phyloP scores from a whole-genome alignment of 371 early-diverging fungal species.

The Mucor circinelloides region DNA sequence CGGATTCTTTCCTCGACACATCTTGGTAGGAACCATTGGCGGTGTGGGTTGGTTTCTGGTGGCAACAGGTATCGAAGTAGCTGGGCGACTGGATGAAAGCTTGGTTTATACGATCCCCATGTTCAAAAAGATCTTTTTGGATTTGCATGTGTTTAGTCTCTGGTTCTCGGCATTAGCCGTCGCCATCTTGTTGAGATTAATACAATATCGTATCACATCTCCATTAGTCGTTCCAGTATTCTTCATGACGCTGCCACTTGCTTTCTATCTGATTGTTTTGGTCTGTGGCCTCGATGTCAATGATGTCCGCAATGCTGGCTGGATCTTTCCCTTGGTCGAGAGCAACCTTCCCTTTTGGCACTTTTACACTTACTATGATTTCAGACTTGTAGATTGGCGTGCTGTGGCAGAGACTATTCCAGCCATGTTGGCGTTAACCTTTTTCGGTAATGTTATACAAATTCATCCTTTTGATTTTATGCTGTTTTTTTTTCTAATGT shows the following conservation, averaged over 20 bases:
- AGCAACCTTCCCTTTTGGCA: conserved; percentile 81
- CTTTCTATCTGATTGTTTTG: conserved; percentile 74
- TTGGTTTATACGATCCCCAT: conserved; percentile 56
- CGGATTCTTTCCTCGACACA: conserved; percentile 95
- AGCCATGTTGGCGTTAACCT: conserved; percentile 90
- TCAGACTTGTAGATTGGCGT: conserved; percentile 73
- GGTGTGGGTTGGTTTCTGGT: conserved; percentile 95
- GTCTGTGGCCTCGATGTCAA: conserved; percentile 65
- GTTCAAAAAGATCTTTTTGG: conserved; percentile 59
- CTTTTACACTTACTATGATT: conserved; percentile 82
- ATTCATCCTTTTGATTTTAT: neutral
- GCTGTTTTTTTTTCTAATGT: neutral
- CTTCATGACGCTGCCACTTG: conserved; percentile 78
- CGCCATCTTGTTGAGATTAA: conserved; percentile 66
- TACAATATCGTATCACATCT: conserved; percentile 47
- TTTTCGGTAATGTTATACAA: conserved; percentile 71
- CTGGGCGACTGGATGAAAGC: conserved; percentile 64
- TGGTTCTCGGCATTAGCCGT: conserved; percentile 81
- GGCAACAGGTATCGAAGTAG: conserved; percentile 90
- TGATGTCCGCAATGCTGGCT: conserved; percentile 72
- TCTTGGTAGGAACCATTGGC: conserved; percentile 94
- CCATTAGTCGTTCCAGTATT: conserved; percentile 88
- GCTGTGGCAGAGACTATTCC: conserved; percentile 79
- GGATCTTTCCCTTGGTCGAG: conserved; percentile 86
- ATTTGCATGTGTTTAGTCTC: conserved; percentile 62